Percentiles rank a stretch among this genome's conserved stretches.
These are phyloP conservation scores for Gossypium anomalum DNA, from an alignment of 345 rosid species.

Conservation along the genomic window DNA sequence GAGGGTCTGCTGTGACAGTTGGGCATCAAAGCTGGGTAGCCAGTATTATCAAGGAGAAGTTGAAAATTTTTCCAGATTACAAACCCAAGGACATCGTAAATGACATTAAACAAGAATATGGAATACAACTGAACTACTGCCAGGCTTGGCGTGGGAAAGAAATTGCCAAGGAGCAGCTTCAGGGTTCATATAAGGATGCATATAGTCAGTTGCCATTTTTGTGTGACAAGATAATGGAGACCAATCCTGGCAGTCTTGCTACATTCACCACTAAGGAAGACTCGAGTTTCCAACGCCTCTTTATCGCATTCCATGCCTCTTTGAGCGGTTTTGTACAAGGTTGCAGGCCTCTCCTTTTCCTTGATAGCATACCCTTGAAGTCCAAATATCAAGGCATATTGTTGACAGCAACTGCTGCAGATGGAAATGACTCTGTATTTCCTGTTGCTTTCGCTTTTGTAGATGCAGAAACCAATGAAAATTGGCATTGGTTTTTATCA, in stretches of 20 bases:
- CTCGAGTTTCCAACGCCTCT: constrained; percentile 84
- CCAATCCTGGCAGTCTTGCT: constrained; percentile 84
- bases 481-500: constrained; percentile 92
- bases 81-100: constrained; percentile 73
- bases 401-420: constrained; percentile 81
- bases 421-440: constrained; percentile 72
- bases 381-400: constrained; percentile 89
- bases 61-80: constrained; percentile 71
- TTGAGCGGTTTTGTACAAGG: constrained; percentile 69
- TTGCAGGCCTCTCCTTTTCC: constrained; percentile 85
- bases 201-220: constrained; percentile 71
- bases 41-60: constrained; percentile 82
- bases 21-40: constrained; percentile 97
- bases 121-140: constrained; percentile 78
- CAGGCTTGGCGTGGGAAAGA: constrained; percentile 99
- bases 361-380: constrained; percentile 71
- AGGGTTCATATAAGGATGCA: constrained; percentile 89
- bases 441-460: constrained; percentile 84
- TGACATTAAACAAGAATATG: constrained; percentile 40
- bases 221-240: constrained; percentile 81
- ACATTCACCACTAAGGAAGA: constrained; percentile 83
- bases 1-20: constrained; percentile 55
- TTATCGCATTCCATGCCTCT: constrained; percentile 81
- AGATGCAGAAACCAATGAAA: constrained; percentile 68
- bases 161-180: constrained; percentile 92